Percentiles rank a stretch among this genome's conserved stretches.
These are phyloP conservation scores for Hygrocybe coccinea DNA, from an alignment of 768 basidiomycete species.

Conservation along the genomic window DNA sequence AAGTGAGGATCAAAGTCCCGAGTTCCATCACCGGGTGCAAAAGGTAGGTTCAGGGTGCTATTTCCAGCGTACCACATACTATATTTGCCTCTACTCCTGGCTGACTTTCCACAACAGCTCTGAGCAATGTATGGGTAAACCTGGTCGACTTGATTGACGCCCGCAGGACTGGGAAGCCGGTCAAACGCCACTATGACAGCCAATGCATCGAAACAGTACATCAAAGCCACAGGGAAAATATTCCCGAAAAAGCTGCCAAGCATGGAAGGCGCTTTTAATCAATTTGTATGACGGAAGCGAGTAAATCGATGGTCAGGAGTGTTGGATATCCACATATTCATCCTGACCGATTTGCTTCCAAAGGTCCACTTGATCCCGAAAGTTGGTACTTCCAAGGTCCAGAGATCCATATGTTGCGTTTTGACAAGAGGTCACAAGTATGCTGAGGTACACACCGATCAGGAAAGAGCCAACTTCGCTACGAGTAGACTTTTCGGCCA, in stretches of 20 bases:
- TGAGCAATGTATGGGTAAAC: slow-evolving; percentile 11
- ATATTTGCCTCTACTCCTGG: not conserved
- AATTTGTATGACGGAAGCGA: slow-evolving; percentile 3
- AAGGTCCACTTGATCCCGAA: not conserved
- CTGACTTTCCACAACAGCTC: not conserved
- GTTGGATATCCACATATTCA: no score
- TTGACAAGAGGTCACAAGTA: no score
- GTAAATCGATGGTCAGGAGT: no score
- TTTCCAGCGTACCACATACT: not conserved
- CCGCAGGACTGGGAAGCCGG: slow-evolving; percentile 8
- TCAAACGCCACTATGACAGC: slow-evolving; percentile 6
- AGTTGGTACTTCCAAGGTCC: not conserved
- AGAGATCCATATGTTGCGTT: slow-evolving; percentile 15
- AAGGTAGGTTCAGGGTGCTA: slow-evolving; percentile 7
- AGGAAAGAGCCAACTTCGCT: no score
- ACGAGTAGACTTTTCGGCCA: no score
- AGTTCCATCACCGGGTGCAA: slow-evolving; percentile 12
- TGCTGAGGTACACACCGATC: no score
- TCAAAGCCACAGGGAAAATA: slow-evolving; percentile 4
- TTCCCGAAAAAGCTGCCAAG: slow-evolving; percentile 10
- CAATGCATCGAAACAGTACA: slow-evolving; percentile 8
- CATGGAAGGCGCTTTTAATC: slow-evolving; percentile 11
- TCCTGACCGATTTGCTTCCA: no score
- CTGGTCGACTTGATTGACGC: slow-evolving; percentile 14
- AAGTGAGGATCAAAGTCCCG: slow-evolving; percentile 7